Evolutionary conservation across 306 rosid genomes (phyloP).

Genomic region (Inga laurina): DNA sequence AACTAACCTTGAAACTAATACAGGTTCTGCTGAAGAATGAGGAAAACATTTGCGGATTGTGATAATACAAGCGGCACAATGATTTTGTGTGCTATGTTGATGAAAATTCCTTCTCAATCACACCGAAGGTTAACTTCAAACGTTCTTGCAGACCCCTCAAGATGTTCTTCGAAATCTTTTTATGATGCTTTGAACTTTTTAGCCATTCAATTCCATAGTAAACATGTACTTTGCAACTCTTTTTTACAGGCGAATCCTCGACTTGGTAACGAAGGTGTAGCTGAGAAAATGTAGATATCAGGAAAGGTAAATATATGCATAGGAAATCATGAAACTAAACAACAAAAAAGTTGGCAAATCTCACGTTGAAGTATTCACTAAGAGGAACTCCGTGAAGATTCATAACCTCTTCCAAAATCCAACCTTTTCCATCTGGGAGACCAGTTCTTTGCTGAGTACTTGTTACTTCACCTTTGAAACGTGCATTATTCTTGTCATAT

Average conservation of each 20-base stretch:
- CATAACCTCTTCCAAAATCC: slow-evolving; percentile 88
- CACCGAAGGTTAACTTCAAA: slow-evolving; percentile 46
- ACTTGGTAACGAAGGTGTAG: slow-evolving; percentile 78
- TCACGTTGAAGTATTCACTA: slow-evolving; percentile 83
- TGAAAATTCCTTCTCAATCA: slow-evolving; percentile 71
- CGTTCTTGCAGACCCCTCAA: slow-evolving; percentile 60
- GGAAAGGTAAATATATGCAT: slow-evolving; percentile 2
- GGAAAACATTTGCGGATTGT: slow-evolving; percentile 3
- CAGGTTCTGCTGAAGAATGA: slow-evolving; percentile 13
- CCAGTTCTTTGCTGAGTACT: slow-evolving; percentile 70
- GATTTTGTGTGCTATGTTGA: slow-evolving; percentile 36
- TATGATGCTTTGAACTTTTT: slow-evolving; percentile 77
- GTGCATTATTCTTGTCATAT: slow-evolving; percentile 70
- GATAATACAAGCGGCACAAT: slow-evolving; percentile 25
- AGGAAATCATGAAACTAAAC: slow-evolving; percentile 7
- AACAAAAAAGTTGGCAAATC: slow-evolving; percentile 30
- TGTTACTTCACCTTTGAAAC: slow-evolving; percentile 78
- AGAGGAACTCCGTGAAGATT: slow-evolving; percentile 86
- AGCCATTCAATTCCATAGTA: slow-evolving; percentile 88
- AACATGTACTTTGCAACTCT: slow-evolving; percentile 64
- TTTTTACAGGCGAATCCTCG: slow-evolving; percentile 60
- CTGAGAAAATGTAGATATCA: slow-evolving; percentile 55
- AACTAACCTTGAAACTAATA: neutral
- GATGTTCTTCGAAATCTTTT: slow-evolving; percentile 76
- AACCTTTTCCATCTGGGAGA: slow-evolving; percentile 60